A percentile compares a stretch with the other conserved stretches of the same genome.
phyloP scores from a whole-genome alignment of 176 grass and related monocot genomes.

The Thalia dealbata region DNA sequence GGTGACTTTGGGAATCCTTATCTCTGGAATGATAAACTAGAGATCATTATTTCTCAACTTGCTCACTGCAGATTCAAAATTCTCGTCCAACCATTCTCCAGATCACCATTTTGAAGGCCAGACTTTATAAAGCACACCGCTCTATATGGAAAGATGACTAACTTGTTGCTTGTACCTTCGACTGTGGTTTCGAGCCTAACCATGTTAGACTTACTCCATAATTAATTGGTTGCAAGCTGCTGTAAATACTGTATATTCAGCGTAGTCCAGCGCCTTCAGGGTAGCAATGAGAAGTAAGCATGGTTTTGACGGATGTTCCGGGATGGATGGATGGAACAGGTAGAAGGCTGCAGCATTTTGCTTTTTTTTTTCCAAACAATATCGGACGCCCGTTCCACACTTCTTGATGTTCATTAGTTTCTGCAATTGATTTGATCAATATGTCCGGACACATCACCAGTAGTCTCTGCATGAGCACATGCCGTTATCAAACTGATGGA shows the following conservation, averaged over 20 bases:
- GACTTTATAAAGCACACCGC: no score
- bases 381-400: background rate
- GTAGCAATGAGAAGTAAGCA: no score
- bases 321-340: background rate
- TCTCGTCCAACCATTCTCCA: background rate
- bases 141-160: no score
- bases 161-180: no score
- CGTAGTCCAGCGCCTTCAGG: background rate
- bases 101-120: background rate
- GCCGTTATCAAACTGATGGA: conserved; percentile 23
- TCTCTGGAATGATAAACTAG: background rate
- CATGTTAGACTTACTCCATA: no score
- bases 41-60: background rate
- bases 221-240: background rate
- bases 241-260: background rate
- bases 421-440: background rate
- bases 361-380: background rate
- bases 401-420: background rate
- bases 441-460: conserved; percentile 1
- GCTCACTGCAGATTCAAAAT: background rate
- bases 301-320: background rate
- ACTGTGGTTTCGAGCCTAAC: background rate
- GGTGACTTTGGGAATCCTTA: background rate
- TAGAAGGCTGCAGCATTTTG: background rate
- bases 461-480: conserved; percentile 25